Conservation (phyloP, 2,329 filamentous ascomycete species). For the Pseudogymnoascus destructans region DNA sequence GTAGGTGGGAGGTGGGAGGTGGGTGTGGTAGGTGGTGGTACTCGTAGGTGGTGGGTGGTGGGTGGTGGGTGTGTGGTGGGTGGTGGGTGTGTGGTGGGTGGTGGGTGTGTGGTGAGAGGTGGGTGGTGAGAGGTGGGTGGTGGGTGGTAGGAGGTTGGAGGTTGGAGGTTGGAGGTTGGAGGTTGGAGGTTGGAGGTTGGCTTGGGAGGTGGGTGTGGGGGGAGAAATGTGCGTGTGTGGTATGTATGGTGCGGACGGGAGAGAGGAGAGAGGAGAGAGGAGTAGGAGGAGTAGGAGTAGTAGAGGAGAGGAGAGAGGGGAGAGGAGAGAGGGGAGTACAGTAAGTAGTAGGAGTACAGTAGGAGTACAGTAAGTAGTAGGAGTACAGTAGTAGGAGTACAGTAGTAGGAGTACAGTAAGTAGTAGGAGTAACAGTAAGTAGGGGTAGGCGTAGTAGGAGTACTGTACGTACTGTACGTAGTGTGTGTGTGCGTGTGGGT, state of each 20-base stretch:
- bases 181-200: too few species aligned
- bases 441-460: background rate
- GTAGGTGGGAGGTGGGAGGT: background rate
- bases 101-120: too few species aligned
- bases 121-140: background rate
- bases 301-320: background rate
- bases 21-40: background rate
- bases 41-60: too few species aligned
- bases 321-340: background rate
- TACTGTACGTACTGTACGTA: background rate
- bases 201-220: too few species aligned
- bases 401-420: too few species aligned
- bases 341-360: background rate
- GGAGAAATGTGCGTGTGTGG: slow-evolving; percentile 8
- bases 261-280: background rate
- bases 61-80: too few species aligned
- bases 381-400: background rate
- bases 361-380: background rate
- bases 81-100: too few species aligned
- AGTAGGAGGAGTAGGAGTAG: slow-evolving; percentile 2
- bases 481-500: background rate
- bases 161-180: too few species aligned
- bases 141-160: too few species aligned
- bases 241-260: background rate
- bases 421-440: too few species aligned